Base-by-base conservation (phyloP, 805 yeast genomes). In the Starmera amethionina region DNA sequence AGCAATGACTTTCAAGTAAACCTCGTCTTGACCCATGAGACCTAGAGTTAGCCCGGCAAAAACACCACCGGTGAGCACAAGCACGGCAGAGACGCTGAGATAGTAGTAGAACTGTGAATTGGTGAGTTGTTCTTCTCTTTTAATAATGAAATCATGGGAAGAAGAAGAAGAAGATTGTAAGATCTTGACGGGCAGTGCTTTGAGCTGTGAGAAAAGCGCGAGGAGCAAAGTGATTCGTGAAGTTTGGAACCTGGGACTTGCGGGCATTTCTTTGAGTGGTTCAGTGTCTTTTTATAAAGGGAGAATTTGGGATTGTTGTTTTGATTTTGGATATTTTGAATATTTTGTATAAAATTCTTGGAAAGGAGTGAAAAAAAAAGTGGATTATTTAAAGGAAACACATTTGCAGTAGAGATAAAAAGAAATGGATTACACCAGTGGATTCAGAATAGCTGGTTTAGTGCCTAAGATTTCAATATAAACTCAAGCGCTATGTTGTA, bases 11-110 rank as follows among this genome's bases (percentile, higher is more conserved):
- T 86, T 90, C 45, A 90, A 69, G 53, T 89, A 86, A 19, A 90
- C 90, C 60, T 90, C 97, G 60, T 90, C 97, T 61, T 90, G 97
- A 49, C 97, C 97, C 98, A 90, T 90, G 10, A 90, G 72, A 3
- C 93, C 97, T 37, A 90, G 67, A n/a, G 98, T 93, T 34, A 90
- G 69, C 8, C 95, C 95, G 5, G 95, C 95, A 68, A 86, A 86
- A n/a, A 83, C 79, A 49, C 95, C 95, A 43, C 95, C 95, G 4
- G 82, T 66, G 30, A 86, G 52, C 2, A 85, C 94, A 19, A 85
- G 66, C 18, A 65, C 47, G 7, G 72, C 68, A 1, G 93, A 80
- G 12, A 80, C 65, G 38, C 44, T 12, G 14, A 55, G 44, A 35
- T 55, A 53, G n/a, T 48, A 40, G 54, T 56, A 55, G 37, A 46